phyloP scores from a whole-genome alignment of 306 rosid species.

The Canavalia ensiformis region DNA sequence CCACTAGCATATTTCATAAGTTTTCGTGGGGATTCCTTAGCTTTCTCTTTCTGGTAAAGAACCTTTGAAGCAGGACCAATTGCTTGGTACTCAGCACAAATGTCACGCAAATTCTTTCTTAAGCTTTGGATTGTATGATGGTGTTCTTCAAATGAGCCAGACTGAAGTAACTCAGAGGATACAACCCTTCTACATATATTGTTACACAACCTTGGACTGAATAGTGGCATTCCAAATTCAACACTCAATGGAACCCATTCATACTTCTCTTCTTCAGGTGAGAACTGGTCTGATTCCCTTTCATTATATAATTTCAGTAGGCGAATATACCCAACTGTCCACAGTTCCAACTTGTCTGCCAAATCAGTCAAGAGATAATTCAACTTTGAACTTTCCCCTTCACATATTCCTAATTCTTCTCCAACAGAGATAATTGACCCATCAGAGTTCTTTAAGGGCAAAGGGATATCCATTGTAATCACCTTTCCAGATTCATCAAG shows the following conservation, averaged over 20 bases:
- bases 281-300: slow-evolving; percentile 64
- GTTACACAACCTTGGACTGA: slow-evolving; percentile 85
- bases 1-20: slow-evolving; percentile 96
- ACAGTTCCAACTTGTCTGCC: slow-evolving; percentile 75
- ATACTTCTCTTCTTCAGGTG: slow-evolving; percentile 63
- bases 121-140: slow-evolving; percentile 84
- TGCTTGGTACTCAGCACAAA: slow-evolving; percentile 89
- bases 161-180: slow-evolving; percentile 86
- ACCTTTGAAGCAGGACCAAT: slow-evolving; percentile 92
- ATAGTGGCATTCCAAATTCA: slow-evolving; percentile 94
- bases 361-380: slow-evolving; percentile 66
- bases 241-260: slow-evolving; percentile 97
- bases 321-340: slow-evolving; percentile 94
- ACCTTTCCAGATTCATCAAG: slow-evolving; percentile 79
- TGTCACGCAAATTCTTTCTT: slow-evolving; percentile 78
- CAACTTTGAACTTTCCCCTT: slow-evolving; percentile 71
- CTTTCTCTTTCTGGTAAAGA: slow-evolving; percentile 86
- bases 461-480: slow-evolving; percentile 85
- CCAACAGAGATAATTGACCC: slow-evolving; percentile 75
- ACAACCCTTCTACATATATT: slow-evolving; percentile 81
- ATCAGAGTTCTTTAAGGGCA: slow-evolving; percentile 87
- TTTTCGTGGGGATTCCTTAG: slow-evolving; percentile 69
- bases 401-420: slow-evolving; percentile 70
- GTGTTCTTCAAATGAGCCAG: slow-evolving; percentile 74
- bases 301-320: slow-evolving; percentile 77